A percentile compares a stretch with the other conserved stretches of the same genome.
Evolutionary conservation across 2,329 filamentous ascomycete genomes (phyloP).

Genomic region (Pleoardoris graminearum): DNA sequence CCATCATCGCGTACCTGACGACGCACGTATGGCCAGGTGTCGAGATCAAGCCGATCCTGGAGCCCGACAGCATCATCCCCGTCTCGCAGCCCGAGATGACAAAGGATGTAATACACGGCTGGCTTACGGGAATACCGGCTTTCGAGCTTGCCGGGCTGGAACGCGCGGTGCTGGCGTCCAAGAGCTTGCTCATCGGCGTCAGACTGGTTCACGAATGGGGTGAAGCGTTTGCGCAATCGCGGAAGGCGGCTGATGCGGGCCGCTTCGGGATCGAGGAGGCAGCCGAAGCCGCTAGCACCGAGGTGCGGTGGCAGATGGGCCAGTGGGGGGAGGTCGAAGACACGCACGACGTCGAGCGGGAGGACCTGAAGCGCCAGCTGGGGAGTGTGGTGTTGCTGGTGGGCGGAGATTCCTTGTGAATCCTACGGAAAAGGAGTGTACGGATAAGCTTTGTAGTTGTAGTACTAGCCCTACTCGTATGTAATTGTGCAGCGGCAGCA

Average conservation of each 20-base stretch:
- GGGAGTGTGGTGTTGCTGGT: conserved; percentile 85
- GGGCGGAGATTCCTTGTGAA: conserved; percentile 40
- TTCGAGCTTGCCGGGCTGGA: conserved; percentile 90
- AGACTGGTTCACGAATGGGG: conserved; percentile 87
- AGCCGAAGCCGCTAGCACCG: conserved; percentile 73
- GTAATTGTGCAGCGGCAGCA: not conserved
- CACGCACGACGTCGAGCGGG: conserved; percentile 93
- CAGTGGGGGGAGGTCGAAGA: conserved; percentile 98
- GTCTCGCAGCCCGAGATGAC: conserved; percentile 72
- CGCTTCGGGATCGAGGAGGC: conserved; percentile 83
- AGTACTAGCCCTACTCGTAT: not conserved
- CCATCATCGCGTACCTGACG: conserved; percentile 72
- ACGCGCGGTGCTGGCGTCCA: conserved; percentile 78
- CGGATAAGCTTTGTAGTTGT: not conserved
- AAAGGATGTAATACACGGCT: conserved; percentile 74
- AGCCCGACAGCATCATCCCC: conserved; percentile 75
- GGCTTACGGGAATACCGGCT: conserved; percentile 71
- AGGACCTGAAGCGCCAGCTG: conserved; percentile 84
- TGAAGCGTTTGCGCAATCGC: conserved; percentile 64
- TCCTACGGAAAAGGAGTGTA: not conserved
- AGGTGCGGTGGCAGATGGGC: conserved; percentile 86
- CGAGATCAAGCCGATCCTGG: conserved; percentile 78
- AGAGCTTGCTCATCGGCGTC: conserved; percentile 78
- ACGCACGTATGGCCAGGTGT: conserved; percentile 82
- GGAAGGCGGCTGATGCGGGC: conserved; percentile 42